phyloP scores from a whole-genome alignment of 2,329 filamentous ascomycete genomes.

The Mollisiaceae sp. region DNA sequence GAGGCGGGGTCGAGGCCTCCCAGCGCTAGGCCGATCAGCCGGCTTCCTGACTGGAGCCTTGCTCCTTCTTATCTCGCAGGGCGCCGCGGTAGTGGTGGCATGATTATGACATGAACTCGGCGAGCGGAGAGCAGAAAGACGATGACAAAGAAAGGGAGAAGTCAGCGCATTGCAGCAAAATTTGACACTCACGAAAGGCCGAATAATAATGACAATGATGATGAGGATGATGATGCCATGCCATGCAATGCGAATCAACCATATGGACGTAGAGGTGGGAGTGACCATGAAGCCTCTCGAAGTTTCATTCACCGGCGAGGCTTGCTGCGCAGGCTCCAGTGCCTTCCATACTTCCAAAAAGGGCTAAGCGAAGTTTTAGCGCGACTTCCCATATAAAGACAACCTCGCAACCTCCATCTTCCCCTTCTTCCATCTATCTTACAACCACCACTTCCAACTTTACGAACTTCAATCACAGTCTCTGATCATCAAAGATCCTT shows the following conservation, averaged over 20 bases:
- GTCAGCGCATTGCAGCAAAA: slow-evolving; percentile 3
- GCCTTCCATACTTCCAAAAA: background rate
- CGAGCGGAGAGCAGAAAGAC: slow-evolving; percentile 1
- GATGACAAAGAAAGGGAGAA: slow-evolving; percentile 10
- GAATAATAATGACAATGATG: background rate
- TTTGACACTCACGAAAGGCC: background rate
- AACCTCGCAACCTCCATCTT: background rate
- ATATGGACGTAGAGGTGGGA: background rate
- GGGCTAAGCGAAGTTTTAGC: background rate
- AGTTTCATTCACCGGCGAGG: background rate
- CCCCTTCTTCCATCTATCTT: slow-evolving; percentile 6
- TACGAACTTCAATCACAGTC: slow-evolving; percentile 14
- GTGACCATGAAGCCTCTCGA: background rate
- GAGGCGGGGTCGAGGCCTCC: slow-evolving; percentile 18
- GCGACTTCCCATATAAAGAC: slow-evolving; percentile 9
- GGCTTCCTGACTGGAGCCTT: background rate
- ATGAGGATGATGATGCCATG: too few species aligned
- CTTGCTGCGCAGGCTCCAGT: background rate
- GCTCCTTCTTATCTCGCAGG: background rate
- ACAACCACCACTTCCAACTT: slow-evolving; percentile 14
- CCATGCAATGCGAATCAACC: background rate
- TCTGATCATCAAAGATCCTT: slow-evolving; percentile 23
- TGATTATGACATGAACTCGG: slow-evolving; percentile 2
- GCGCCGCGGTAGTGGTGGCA: background rate
- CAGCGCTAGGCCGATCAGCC: slow-evolving; percentile 1